A percentile compares a stretch with the other conserved stretches of the same genome.
Conservation (phyloP, 148 eudicot species). For the Fagopyrum homotropicum region DNA sequence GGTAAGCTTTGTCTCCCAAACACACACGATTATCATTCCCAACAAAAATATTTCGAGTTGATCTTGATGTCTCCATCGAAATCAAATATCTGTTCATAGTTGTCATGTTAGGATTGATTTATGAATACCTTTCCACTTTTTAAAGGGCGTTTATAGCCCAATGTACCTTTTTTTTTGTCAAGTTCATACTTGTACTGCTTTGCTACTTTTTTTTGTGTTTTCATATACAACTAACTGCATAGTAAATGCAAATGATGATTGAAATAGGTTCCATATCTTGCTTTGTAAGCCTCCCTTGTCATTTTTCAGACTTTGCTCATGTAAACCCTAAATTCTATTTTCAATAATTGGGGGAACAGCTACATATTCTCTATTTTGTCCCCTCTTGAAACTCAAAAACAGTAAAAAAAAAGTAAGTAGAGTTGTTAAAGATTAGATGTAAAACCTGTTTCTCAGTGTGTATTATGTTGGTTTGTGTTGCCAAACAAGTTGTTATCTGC, state of each 20-base stretch:
- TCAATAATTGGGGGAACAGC: neutral
- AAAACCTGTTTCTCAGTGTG: neutral
- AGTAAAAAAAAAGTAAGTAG: neutral
- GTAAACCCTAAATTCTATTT: neutral
- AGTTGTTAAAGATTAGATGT: neutral
- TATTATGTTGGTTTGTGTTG: neutral
- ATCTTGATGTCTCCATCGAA: neutral
- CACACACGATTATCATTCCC: neutral
- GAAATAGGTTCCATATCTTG: neutral
- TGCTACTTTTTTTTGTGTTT: neutral
- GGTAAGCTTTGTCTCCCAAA: neutral
- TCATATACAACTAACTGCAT: neutral
- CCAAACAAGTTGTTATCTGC: neutral
- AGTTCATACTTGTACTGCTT: neutral
- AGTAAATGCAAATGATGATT: neutral
- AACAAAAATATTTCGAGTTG: neutral
- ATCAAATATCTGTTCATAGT: neutral
- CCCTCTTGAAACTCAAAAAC: neutral
- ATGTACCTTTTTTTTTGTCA: neutral
- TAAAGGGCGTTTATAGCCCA: too few species aligned
- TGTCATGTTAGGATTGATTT: neutral
- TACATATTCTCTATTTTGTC: neutral
- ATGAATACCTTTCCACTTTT: too few species aligned
- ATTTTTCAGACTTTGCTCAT: too few species aligned
- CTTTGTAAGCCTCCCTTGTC: neutral